These are phyloP conservation scores for Chaetoceros muelleri DNA, from an alignment of 108 stramenopile species.

Conservation along the genomic window DNA sequence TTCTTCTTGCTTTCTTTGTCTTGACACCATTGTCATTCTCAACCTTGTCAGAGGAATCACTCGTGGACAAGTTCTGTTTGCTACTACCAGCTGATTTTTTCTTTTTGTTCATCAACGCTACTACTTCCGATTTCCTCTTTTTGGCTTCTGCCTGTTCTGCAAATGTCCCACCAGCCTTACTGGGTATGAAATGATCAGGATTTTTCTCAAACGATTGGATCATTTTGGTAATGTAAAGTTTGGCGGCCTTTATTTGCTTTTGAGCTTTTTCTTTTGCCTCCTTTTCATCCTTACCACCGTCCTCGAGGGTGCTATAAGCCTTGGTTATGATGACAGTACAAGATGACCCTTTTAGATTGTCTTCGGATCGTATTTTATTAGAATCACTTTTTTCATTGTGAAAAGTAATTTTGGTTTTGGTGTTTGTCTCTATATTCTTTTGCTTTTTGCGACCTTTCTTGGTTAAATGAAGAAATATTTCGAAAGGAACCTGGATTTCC, in stretches of 20 bases:
- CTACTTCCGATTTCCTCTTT: background rate
- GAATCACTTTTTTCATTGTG: background rate
- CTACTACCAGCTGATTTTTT: background rate
- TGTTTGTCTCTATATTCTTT: slow-evolving; percentile 1
- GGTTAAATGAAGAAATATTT: background rate
- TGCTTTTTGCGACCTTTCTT: background rate
- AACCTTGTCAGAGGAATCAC: too few species aligned
- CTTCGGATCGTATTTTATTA: background rate
- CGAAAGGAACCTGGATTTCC: background rate
- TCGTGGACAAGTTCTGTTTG: too few species aligned
- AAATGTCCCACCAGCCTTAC: slow-evolving; percentile 4
- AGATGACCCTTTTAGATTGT: background rate
- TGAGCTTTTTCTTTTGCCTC: slow-evolving; percentile 1
- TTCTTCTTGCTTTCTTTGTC: slow-evolving; percentile 3
- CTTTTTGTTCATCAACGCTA: background rate
- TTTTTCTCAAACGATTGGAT: background rate
- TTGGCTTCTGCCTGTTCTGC: slow-evolving; percentile 8
- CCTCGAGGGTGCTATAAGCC: background rate
- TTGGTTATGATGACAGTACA: background rate
- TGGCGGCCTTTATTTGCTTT: background rate
- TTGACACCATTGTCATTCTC: background rate
- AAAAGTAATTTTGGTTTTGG: background rate
- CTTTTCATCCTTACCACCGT: background rate
- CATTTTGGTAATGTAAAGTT: slow-evolving; percentile 1
- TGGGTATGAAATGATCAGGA: background rate